phyloP scores from a whole-genome alignment of 2,329 filamentous ascomycete genomes.

The Proliferodiscus dingleyae region DNA sequence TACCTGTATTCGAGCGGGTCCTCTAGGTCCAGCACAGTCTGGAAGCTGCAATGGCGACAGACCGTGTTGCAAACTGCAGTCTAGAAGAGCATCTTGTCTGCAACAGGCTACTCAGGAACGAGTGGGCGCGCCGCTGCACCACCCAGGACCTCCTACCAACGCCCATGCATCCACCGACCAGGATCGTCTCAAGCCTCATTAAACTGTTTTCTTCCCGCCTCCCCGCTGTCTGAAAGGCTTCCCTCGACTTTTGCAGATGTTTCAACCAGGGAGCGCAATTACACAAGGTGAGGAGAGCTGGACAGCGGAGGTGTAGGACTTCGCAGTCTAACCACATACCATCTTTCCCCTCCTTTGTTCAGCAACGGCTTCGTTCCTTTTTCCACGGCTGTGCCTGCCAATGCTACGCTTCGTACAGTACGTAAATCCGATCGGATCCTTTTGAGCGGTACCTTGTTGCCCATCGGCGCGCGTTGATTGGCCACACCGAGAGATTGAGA shows the following conservation, averaged over 20 bases:
- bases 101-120: not conserved
- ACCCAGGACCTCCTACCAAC: not conserved
- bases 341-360: too few species aligned
- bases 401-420: too few species aligned
- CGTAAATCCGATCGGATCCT: too few species aligned
- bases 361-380: too few species aligned
- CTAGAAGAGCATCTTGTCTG: not conserved
- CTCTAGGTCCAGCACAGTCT: too few species aligned
- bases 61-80: too few species aligned
- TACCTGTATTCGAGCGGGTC: too few species aligned
- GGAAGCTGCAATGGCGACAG: too few species aligned
- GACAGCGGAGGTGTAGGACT: too few species aligned
- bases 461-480: conserved; percentile 2
- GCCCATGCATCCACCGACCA: not conserved
- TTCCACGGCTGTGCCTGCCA: not conserved
- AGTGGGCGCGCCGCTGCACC: not conserved
- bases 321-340: too few species aligned
- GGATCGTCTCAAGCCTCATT: not conserved
- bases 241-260: not conserved
- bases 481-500: conserved; percentile 9
- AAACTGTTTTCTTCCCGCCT: not conserved
- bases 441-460: not conserved
- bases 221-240: not conserved
- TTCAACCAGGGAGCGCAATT: too few species aligned
- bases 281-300: too few species aligned